Conservation (phyloP, 1,139 yeast species). For the Citeromyces hawaiiensis region DNA sequence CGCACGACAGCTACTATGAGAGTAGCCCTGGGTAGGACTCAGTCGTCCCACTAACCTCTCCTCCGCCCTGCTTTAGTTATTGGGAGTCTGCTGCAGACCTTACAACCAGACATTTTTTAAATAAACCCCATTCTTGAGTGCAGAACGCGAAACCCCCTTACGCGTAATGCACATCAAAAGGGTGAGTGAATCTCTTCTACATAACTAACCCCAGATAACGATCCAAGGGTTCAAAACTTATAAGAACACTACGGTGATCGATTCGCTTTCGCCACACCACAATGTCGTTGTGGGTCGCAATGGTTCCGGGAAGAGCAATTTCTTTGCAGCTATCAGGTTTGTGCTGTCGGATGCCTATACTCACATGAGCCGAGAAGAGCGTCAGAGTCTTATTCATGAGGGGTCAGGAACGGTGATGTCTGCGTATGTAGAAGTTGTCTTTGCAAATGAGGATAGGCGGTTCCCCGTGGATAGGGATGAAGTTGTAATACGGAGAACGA, state of each 20-base stretch:
- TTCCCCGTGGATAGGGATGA: constrained; percentile 61
- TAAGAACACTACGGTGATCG: constrained; percentile 71
- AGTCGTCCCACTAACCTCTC: too few relatives aligned
- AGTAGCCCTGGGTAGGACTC: too few relatives aligned
- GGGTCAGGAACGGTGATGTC: constrained; percentile 90
- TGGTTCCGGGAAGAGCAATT: constrained; percentile 94
- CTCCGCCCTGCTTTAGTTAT: too few relatives aligned
- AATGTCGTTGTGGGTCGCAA: constrained; percentile 92
- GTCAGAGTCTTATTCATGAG: constrained; percentile 80
- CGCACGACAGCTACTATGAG: too few relatives aligned
- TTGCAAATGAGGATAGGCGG: constrained; percentile 70
- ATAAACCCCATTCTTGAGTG: too few relatives aligned
- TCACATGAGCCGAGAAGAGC: constrained; percentile 76
- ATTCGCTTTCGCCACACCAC: constrained; percentile 63
- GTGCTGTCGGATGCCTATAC: constrained; percentile 87
- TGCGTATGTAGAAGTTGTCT: constrained; percentile 82
- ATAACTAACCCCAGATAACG: constrained; percentile 25
- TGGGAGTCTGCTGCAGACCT: too few relatives aligned
- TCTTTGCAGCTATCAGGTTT: constrained; percentile 90
- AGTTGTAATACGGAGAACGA: constrained; percentile 70
- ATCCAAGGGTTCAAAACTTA: constrained; percentile 95
- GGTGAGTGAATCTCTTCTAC: neutral
- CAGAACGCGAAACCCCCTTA: neutral
- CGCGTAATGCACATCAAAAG: neutral
- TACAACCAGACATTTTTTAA: too few relatives aligned